These are phyloP conservation scores for Fusarium incarnatum DNA, from an alignment of 2,329 filamentous ascomycete genomes.

Conservation along the genomic window DNA sequence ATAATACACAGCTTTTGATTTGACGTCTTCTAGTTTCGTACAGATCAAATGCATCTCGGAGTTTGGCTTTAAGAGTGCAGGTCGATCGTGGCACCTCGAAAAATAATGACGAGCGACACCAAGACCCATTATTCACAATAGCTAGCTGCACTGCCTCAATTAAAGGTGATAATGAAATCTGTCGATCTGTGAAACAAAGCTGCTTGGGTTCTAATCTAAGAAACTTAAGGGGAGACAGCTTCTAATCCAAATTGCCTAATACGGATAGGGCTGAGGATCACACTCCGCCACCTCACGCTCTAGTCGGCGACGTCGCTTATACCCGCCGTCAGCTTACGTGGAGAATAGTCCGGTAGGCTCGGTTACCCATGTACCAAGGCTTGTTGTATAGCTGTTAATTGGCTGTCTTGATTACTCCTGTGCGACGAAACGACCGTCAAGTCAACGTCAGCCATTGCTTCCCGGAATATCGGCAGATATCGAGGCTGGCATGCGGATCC, in stretches of 20 bases:
- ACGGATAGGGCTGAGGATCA: background rate
- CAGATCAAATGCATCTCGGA: no score
- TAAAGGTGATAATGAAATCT: no score
- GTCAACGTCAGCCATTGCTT: background rate
- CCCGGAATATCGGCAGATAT: background rate
- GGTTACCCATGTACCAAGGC: background rate
- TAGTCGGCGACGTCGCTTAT: background rate
- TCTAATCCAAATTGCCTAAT: background rate
- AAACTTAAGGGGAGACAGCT: background rate
- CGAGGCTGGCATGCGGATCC: background rate
- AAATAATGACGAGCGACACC: no score
- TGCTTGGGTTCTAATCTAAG: fast-evolving
- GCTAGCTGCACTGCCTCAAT: no score
- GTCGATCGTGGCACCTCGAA: no score
- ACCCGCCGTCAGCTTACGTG: background rate
- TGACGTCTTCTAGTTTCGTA: no score
- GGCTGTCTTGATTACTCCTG: background rate
- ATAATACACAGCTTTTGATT: no score
- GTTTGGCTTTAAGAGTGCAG: no score
- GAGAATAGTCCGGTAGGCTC: background rate
- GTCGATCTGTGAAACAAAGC: background rate
- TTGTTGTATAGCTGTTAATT: background rate
- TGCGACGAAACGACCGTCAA: background rate
- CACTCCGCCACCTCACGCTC: background rate
- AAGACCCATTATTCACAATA: no score